Evolutionary conservation across 1,284 basidiomycete genomes (phyloP).

Genomic region (Quambalaria eucalypti): DNA sequence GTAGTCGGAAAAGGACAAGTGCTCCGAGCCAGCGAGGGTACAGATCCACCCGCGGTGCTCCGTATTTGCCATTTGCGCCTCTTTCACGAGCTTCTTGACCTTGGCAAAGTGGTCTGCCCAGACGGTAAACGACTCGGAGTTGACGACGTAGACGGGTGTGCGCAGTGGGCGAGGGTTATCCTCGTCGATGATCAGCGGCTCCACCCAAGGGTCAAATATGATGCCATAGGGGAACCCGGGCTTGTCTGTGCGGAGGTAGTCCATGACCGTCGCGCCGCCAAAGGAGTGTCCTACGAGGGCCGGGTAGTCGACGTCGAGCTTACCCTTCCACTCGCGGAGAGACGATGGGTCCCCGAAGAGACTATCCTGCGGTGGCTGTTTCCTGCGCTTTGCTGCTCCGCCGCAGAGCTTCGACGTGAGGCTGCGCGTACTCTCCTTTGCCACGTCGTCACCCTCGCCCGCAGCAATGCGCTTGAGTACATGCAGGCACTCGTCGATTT

Average conservation of each 20-base stretch:
- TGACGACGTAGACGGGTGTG: conserved; percentile 35
- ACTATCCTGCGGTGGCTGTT: conserved; percentile 1
- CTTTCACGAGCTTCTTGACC: conserved; percentile 16
- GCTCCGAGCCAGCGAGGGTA: conserved; percentile 31
- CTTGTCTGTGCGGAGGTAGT: not conserved
- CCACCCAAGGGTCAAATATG: conserved; percentile 14
- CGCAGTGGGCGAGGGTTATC: conserved; percentile 6
- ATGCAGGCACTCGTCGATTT: conserved; percentile 48
- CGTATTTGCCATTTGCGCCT: conserved; percentile 11
- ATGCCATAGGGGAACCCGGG: conserved; percentile 3
- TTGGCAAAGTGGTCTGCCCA: conserved; percentile 31
- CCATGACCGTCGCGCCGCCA: conserved; percentile 34
- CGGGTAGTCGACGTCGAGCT: conserved; percentile 12
- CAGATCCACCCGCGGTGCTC: conserved; percentile 30
- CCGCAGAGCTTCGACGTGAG: conserved; percentile 21
- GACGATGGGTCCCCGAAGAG: conserved; percentile 5
- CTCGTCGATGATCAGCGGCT: conserved; percentile 16
- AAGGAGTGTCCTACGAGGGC: conserved; percentile 40
- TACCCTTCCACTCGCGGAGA: conserved; percentile 24
- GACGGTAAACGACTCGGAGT: conserved; percentile 32
- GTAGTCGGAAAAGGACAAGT: conserved; percentile 33
- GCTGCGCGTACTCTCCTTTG: conserved; percentile 20
- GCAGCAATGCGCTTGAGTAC: conserved; percentile 42
- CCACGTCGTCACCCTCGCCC: conserved; percentile 35
- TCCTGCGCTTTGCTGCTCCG: not conserved